Evolutionary conservation across 192 early-diverging fungal species (phyloP).

Genomic region (Rhizophagus prolifer): DNA sequence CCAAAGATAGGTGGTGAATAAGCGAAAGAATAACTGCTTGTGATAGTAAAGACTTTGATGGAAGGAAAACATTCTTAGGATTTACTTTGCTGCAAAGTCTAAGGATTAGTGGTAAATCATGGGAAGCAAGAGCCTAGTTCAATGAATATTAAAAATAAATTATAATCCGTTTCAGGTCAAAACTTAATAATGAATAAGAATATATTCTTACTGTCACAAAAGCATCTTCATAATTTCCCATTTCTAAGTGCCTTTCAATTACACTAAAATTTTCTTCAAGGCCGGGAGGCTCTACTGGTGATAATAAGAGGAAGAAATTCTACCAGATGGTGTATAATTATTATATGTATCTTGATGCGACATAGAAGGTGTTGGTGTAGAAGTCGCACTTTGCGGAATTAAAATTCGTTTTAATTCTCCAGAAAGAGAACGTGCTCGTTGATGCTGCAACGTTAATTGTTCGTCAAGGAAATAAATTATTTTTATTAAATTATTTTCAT

Average conservation of each 20-base stretch:
- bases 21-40: conserved; percentile 48
- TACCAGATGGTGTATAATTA: conserved; percentile 8
- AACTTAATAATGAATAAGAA: background rate
- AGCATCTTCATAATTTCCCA: conserved; percentile 29
- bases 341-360: conserved; percentile 10
- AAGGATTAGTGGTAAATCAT: conserved; percentile 35
- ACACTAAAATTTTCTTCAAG: conserved; percentile 33
- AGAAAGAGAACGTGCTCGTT: conserved; percentile 28
- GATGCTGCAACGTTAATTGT: conserved; percentile 15
- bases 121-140: conserved; percentile 39
- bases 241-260: conserved; percentile 9
- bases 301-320: conserved; percentile 8
- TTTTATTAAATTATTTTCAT: background rate
- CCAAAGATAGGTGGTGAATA: conserved; percentile 42
- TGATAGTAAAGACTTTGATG: conserved; percentile 32
- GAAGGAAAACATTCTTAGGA: conserved; percentile 38
- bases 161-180: background rate
- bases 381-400: conserved; percentile 10
- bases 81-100: conserved; percentile 42
- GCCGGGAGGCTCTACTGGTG: conserved; percentile 36
- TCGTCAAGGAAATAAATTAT: background rate
- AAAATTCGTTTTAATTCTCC: conserved; percentile 32
- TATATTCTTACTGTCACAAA: conserved; percentile 31
- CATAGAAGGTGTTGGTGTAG: background rate
- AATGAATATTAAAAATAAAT: background rate